A percentile compares a stretch with the other conserved stretches of the same genome.
These are phyloP conservation scores for Decorospora gaudefroyi DNA, from an alignment of 2,329 filamentous ascomycete genomes.

Conservation along the genomic window DNA sequence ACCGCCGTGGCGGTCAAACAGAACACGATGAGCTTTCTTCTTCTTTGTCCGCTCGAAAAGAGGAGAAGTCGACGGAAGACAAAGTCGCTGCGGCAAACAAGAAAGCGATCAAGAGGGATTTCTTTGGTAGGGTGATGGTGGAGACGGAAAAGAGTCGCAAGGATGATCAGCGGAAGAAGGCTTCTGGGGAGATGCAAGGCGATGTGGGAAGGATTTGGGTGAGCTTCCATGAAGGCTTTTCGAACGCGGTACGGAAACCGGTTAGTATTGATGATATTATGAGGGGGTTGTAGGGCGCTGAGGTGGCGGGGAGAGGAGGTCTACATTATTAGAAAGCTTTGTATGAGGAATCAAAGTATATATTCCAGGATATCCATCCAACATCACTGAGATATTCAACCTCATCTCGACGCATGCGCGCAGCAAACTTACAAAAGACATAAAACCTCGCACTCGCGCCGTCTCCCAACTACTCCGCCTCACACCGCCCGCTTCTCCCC, in stretches of 20 bases:
- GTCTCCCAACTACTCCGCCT: too few species aligned
- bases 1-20: constrained; percentile 53
- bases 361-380: too few species aligned
- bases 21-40: constrained; percentile 28
- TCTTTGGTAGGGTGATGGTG: constrained; percentile 76
- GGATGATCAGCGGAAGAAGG: constrained; percentile 51
- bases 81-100: constrained; percentile 32
- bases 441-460: too few species aligned
- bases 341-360: too few species aligned
- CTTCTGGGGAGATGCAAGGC: constrained; percentile 39
- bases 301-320: too few species aligned
- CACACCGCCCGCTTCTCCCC: too few species aligned
- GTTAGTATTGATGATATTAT: constrained; percentile 80
- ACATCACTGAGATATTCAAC: too few species aligned
- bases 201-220: constrained; percentile 75
- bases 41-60: constrained; percentile 20
- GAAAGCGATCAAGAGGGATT: constrained; percentile 70
- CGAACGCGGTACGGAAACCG: constrained; percentile 89
- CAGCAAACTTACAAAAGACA: too few species aligned
- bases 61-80: constrained; percentile 24
- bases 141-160: constrained; percentile 50
- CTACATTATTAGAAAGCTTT: too few species aligned
- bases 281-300: constrained; percentile 58
- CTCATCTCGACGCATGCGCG: too few species aligned
- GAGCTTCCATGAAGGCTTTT: constrained; percentile 85